Conservation (phyloP, 2,329 filamentous ascomycete species). For the Hypoxylon sp. region DNA sequence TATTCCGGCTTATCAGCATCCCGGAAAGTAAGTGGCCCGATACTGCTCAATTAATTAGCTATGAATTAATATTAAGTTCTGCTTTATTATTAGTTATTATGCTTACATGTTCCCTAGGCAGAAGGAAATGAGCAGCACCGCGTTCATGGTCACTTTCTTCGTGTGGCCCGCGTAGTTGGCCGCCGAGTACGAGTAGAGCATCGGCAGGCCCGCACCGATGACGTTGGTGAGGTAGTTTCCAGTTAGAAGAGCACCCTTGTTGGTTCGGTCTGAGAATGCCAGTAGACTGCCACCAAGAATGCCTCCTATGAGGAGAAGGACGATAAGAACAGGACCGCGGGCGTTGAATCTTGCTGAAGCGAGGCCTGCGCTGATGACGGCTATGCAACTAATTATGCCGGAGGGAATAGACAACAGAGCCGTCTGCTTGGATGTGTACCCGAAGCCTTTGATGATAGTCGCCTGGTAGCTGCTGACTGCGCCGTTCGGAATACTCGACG, state of each 20-base stretch:
- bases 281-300: slow-evolving; percentile 56
- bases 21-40: slow-evolving; percentile 52
- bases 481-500: slow-evolving; percentile 47
- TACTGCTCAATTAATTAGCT: too few species aligned
- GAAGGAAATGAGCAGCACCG: slow-evolving; percentile 53
- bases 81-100: too few species aligned
- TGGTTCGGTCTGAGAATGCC: slow-evolving; percentile 47
- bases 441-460: slow-evolving; percentile 54
- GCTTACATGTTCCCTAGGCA: slow-evolving; percentile 54
- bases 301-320: slow-evolving; percentile 55
- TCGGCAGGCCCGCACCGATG: slow-evolving; percentile 53
- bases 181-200: slow-evolving; percentile 46
- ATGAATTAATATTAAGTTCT: too few species aligned
- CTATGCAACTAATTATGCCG: slow-evolving; percentile 53
- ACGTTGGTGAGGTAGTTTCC: slow-evolving; percentile 56
- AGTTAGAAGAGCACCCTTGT: slow-evolving; percentile 52
- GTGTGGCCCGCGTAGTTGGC: slow-evolving; percentile 58
- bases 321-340: slow-evolving; percentile 52
- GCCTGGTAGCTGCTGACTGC: slow-evolving; percentile 53
- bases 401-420: slow-evolving; percentile 55
- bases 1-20: slow-evolving; percentile 48
- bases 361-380: slow-evolving; percentile 51
- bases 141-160: slow-evolving; percentile 62
- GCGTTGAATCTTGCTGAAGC: slow-evolving; percentile 50
- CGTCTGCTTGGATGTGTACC: slow-evolving; percentile 53